Base-by-base conservation (phyloP, 2,329 filamentous ascomycete species). In the Colletotrichum euphorbiae region DNA sequence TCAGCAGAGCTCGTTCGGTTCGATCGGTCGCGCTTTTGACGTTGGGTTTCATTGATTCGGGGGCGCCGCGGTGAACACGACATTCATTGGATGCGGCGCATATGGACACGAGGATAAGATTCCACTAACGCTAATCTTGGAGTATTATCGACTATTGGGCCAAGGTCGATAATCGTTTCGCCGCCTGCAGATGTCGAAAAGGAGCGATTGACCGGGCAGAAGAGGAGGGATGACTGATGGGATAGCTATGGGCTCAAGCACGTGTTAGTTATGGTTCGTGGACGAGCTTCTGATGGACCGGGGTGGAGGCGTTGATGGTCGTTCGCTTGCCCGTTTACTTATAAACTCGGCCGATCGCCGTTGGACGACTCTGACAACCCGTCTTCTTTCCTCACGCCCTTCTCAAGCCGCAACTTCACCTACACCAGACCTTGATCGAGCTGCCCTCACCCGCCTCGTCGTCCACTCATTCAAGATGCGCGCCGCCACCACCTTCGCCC, bases 401-500 rank as follows among this genome's bases (percentile, higher is more conserved):
- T 31, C 24, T 17, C 21, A 33, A 40, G 11, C 42, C 48, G 6
- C 38, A n/a, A 36, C 6, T 6, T 31, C 31, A 21, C 24, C 4
- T 4, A 31, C 21, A 4, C 12, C n/a, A 24, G 24, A 24, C 24
- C 4, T 24, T 4, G 24, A 12, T 6, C 36, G 48, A 55, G 24
- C 52, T 38, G 15, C 21, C 51, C 52, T 21, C 36, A 21, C 33
- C 36, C 52, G 5, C 42, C 17, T 31, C 54, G 9, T 46, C 40
- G 42, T 58, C 55, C 55, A 28, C 55, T 21, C 24, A 3, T 33
- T 58, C 40, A 64, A 24, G 13, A 69, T 69, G 67, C 67, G 62
- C 55, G 48, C 50, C 36, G 12, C 40, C 12, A 28, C 62, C 36
- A 40, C 62, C 38, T 43, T 70, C 51, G 69, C 58, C 50, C 42